Base-by-base conservation (phyloP, 345 rosid species). In the Hibiscus trionum region DNA sequence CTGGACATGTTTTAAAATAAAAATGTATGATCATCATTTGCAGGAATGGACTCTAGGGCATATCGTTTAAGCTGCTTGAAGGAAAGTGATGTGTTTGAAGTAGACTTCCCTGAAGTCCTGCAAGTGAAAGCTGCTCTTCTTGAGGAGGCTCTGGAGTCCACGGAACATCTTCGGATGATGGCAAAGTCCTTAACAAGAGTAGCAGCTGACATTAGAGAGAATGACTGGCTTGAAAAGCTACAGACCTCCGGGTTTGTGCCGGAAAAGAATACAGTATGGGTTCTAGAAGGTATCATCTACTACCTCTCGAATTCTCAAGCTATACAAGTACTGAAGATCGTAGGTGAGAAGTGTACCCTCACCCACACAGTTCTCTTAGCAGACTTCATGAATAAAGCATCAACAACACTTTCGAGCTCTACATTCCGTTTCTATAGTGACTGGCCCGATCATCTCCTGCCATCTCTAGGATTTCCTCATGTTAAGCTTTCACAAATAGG, bases 41-140 rank as follows among this genome's bases (percentile, higher is more conserved):
- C 80, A 93, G 96, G 98, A 73, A 93, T 93, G 97, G 98, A 93
- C 81, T 77, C 97, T 42, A 90, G 96, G 77, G 92, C 95, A 63
- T 93, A 90, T 83, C 89, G 96, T 49, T 77, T 91, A 61, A 78
- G 73, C 79, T 88, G 90, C 84, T 82, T 91, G 78, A 81, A 84
- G 83, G 87, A 90, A 77, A 84, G 88, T 62, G 79, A 84, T 11
- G 84, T 91, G 74, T 91, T 85, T 62, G 98, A 94, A 83, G 96
- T 94, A 16, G 98, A 94, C 82, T 94, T 91, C 76, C 63, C 87
- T 8, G 94, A 85, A 79, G 88, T 91, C 72, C 77, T 90, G 85
- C 86, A 86, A 78, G 78, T 76, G 53, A 93, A 91, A 84, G 71
- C 83, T 21, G 76, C 87, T 64, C 88, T 93, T 64, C 72, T 88